Base-by-base conservation (phyloP, 225 moss, liverwort and hornwort species). In the Thuidium tamariscinum region DNA sequence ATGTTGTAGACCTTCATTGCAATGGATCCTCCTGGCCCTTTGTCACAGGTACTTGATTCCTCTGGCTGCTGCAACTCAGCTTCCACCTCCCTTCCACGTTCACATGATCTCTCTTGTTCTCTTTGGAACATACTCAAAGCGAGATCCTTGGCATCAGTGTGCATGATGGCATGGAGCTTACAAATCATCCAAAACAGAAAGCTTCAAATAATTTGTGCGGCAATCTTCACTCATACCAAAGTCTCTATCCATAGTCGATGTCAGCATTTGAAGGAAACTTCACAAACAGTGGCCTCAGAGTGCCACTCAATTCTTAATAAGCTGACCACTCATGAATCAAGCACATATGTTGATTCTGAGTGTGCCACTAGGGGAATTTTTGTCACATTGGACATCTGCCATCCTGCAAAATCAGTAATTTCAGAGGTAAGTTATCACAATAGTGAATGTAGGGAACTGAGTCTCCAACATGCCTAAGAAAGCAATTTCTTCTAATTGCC, bases 1-100 rank as follows among this genome's bases (percentile, higher is more conserved):
- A 71, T 93, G 85, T 94, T 97, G 82, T 92, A 95, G 67, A 95
- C 94, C 88, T 97, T 93, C 87, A 96, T 88, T n/a, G 96, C 91
- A 41, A 48, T 84, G 79, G 91, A 89, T 74, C 94, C 93, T 87
- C 84, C 54, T 21, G 62, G 62, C 34, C 52, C 44, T 85, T 88
- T 87, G 86, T 91, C 86, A 32, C 55, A 48, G n/a, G 77, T 30
- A 39, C 51, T 37, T 1, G 29, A 5, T 78, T 74, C 74, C 56
- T 82, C 60, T 4, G 37, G 34, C 74, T 60, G 85, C 37, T 83
- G 73, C 83, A 13, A 48, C 79, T 80, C 86, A 60, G 48, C 64
- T 49, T 46, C 85, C 42, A 44, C 7, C 59, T 57, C 73, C 77
- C 54, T 66, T 68, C 46, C 77, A 20, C 17, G 23, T 27, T 70